Conservation (phyloP, 768 basidiomycete genomes). For the Phlebiopsis flavidoalba region DNA sequence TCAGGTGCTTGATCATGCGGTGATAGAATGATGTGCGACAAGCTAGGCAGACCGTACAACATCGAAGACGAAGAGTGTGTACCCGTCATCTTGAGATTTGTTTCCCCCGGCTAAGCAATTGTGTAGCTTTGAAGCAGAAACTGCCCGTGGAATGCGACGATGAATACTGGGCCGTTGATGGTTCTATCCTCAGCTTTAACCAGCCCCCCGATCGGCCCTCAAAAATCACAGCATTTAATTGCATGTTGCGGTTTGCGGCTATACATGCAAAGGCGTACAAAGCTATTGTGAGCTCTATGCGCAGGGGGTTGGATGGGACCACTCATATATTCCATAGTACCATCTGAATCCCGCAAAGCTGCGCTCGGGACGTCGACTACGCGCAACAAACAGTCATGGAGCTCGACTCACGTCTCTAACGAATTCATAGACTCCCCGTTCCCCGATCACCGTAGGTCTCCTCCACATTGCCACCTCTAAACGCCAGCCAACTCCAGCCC, state of each 20-base stretch:
- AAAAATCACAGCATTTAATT: slow-evolving; percentile 52
- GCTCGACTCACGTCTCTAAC: slow-evolving; percentile 54
- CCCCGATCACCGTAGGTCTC: slow-evolving; percentile 54
- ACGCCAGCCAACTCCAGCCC: not conserved
- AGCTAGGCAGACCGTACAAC: slow-evolving; percentile 58
- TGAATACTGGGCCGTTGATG: not conserved
- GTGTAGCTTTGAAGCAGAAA: slow-evolving; percentile 62
- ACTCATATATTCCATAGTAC: slow-evolving; percentile 28
- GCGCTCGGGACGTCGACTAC: slow-evolving; percentile 34
- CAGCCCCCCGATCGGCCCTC: slow-evolving; percentile 57
- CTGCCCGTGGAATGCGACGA: slow-evolving; percentile 57
- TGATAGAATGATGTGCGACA: slow-evolving; percentile 38
- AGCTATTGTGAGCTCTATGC: slow-evolving; percentile 45
- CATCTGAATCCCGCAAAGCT: slow-evolving; percentile 39
- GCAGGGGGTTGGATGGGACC: too few species aligned
- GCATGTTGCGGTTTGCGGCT: slow-evolving; percentile 53
- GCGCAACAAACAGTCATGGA: slow-evolving; percentile 47
- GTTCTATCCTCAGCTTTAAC: slow-evolving; percentile 46
- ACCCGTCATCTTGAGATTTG: slow-evolving; percentile 19
- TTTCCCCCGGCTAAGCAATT: slow-evolving; percentile 5
- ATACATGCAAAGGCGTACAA: slow-evolving; percentile 59
- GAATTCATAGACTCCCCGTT: slow-evolving; percentile 56
- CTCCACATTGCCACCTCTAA: not conserved
- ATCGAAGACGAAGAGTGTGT: slow-evolving; percentile 65
- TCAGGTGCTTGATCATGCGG: slow-evolving; percentile 24